Base-by-base conservation (phyloP, 148 eudicot genomes). In the Oxyria digyna region DNA sequence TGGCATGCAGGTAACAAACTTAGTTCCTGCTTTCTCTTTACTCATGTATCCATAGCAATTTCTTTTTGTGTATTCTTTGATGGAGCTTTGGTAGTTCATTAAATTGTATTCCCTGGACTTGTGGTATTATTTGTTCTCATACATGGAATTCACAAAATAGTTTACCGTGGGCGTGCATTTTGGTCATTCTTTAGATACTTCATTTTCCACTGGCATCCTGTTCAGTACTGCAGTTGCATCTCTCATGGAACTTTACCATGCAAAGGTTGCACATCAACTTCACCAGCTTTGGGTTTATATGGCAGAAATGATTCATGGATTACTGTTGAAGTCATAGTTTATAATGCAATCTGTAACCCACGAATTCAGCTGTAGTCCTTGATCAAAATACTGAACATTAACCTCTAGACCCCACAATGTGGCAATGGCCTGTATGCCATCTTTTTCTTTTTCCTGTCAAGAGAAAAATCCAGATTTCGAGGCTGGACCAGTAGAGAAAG, bases 1-100 rank as follows among this genome's bases (percentile, higher is more conserved):
- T 50, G 99, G 99, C 73, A 78, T 94, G 74, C 97, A 94, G 99
- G 99, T 94, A 83, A 32, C 11, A 13, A 24, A 12, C 27, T 33
- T 67, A 52, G 33, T 23, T 45, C 29, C 14, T 29, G 10, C 45
- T 8, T 42, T 50, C 37, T 23, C 31, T 42, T 55, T 13, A 21
- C 37, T 59, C 18, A 59, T 59, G 21, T 15, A 27, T 57, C 27
- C 38, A 13, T 15, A 27, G 65, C n/a, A 27, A 4, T 57, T 59
- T 12, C 8, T 27, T 59, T 59, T 59, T 59, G 20, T 59, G 14
- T 27, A 29, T 29, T 29, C 29, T 29, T 29, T 59, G 7, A 59
- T 27, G 37, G 8, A 59, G 64, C 37, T 4, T 59, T 45, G 50
- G 50, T 45, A 17, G 20, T 45, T 45, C 50, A 13, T 45, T 4